Percentiles rank a stretch among this genome's conserved stretches.
phyloP scores from a whole-genome alignment of 441 rosid genomes.

The Arabidopsis hybrid region DNA sequence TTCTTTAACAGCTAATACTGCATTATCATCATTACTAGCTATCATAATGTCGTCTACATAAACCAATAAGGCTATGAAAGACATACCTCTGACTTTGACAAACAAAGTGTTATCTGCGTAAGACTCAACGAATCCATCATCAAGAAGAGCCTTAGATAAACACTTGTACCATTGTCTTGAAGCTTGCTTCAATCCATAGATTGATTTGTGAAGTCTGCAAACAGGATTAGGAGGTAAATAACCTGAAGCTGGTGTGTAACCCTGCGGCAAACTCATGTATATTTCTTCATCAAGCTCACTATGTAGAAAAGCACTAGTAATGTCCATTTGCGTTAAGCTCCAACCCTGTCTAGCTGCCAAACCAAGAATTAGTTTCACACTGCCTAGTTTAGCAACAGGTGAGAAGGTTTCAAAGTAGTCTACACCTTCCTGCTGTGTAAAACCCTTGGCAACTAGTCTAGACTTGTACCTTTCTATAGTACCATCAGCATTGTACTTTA shows the following conservation, averaged over 20 bases:
- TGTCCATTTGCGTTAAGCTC: not conserved
- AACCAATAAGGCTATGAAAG: not conserved
- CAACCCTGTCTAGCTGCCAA: not conserved
- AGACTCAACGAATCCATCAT: not conserved
- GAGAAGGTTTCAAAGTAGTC: not conserved
- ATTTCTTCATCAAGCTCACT: not conserved
- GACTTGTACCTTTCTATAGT: not conserved
- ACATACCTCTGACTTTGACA: not conserved
- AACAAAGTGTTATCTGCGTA: not conserved
- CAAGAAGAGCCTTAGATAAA: too few relatives aligned
- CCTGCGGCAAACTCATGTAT: not conserved
- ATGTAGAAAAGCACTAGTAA: not conserved
- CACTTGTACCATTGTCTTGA: not conserved
- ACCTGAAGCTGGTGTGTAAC: not conserved
- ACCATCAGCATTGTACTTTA: not conserved
- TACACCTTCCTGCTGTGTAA: not conserved
- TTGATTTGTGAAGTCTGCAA: not conserved
- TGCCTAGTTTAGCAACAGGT: not conserved
- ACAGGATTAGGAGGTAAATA: not conserved
- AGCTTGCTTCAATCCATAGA: not conserved
- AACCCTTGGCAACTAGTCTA: not conserved
- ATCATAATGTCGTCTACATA: not conserved
- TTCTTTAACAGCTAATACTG: rapidly evolving
- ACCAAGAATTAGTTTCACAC: not conserved
- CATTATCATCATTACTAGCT: not conserved